phyloP scores from a whole-genome alignment of 2,329 filamentous ascomycete species.

The Scytalidium lignicola region DNA sequence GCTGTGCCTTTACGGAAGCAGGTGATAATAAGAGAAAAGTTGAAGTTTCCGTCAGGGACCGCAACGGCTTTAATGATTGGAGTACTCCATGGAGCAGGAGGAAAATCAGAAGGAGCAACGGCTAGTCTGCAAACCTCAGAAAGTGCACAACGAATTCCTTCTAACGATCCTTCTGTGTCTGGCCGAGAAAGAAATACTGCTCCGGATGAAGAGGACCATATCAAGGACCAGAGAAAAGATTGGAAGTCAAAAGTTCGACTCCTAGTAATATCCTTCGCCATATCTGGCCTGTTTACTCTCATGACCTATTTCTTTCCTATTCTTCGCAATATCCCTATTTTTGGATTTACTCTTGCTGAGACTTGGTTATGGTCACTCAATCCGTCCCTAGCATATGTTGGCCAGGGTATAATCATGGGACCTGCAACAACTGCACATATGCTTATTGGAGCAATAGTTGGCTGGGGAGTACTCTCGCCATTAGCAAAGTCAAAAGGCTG shows the following conservation, averaged over 20 bases:
- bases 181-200: background rate
- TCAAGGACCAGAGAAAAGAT: constrained; percentile 18
- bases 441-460: constrained; percentile 81
- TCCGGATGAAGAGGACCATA: constrained; percentile 19
- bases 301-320: constrained; percentile 86
- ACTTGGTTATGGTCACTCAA: constrained; percentile 96
- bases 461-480: constrained; percentile 88
- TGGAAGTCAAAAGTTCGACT: constrained; percentile 29
- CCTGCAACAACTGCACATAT: constrained; percentile 93
- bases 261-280: constrained; percentile 50
- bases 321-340: constrained; percentile 79
- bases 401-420: constrained; percentile 98
- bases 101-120: background rate
- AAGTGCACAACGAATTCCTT: background rate
- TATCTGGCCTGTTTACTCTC: constrained; percentile 67
- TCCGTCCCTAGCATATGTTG: constrained; percentile 93
- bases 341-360: constrained; percentile 67
- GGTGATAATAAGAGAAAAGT: constrained; percentile 85
- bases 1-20: constrained; percentile 86
- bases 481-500: constrained; percentile 80
- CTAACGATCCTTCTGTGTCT: background rate
- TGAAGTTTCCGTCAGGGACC: constrained; percentile 93
- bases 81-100: constrained; percentile 65
- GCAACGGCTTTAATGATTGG: constrained; percentile 91
- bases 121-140: background rate